Base-by-base conservation (phyloP, 805 yeast species). In the Naumovozyma baii region DNA sequence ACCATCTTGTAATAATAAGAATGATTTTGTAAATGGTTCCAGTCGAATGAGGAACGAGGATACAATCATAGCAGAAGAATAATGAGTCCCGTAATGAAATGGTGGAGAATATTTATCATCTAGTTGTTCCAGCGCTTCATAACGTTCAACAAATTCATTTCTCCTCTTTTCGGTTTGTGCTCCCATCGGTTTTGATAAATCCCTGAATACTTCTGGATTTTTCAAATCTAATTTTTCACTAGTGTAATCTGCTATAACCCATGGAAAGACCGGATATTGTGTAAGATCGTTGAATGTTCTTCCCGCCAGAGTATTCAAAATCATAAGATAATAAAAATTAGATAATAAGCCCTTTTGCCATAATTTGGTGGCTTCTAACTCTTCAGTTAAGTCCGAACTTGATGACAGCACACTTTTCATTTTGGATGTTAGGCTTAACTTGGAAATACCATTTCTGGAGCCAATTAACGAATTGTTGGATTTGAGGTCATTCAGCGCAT, bases 11-110 rank as follows among this genome's bases (percentile, higher is more conserved):
- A 87, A 62, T 15, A 83, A 54, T 32, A 84, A 59, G 51, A 82
- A 85, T 0, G 94, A 80, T 39, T 82, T 83, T 2, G 82, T 90
- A 59, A 77, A 83, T 0, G 96, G 96, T 45, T 79, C 73, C 18
- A 86, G 50, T 36, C 96, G 67, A 30, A 86, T 83, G 46, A 86
- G 58, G 49, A 73, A 86, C 0, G 92, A 81, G 0, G 94, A 72
- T 2, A 85, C 95, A 53, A 86, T 85, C 96, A 86, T 87, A 0
- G 95, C 94, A 0, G 94, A 83, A 0, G 95, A 85, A 55, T 86
- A 86, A 57, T 86, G 96, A 0, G 96, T 87, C 2, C 96, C 96
- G 52, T 86, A 86, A 56, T 86, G 95, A 59, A 86, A 86, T 0
- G 95, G 83, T 0, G 87, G 86, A 0, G 85, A 67, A 4, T 63